Percentiles rank a stretch among this genome's conserved stretches.
These are phyloP conservation scores for Pisolithus orientalis DNA, from an alignment of 768 basidiomycete genomes.

Conservation along the genomic window DNA sequence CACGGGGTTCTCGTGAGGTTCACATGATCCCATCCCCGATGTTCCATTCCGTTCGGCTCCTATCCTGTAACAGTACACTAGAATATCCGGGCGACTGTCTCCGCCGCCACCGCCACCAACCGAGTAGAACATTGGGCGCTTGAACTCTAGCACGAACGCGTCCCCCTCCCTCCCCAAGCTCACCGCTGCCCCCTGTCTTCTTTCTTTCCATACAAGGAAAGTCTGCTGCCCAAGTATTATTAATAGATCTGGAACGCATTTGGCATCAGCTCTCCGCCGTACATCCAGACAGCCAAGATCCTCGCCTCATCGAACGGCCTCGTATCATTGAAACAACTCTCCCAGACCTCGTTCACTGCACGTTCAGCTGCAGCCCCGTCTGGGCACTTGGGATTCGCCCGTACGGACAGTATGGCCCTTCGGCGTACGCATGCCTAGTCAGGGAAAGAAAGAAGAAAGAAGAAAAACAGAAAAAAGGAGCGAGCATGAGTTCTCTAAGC, in stretches of 20 bases:
- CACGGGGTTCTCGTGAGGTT: too few species aligned
- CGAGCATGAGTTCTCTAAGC: neutral
- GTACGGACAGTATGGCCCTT: slow-evolving; percentile 77
- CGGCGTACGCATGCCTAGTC: slow-evolving; percentile 83
- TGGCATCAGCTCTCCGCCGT: neutral
- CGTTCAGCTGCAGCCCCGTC: slow-evolving; percentile 72
- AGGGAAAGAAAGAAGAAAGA: slow-evolving; percentile 6
- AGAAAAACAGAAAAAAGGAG: neutral
- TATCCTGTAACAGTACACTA: too few species aligned
- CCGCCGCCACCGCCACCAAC: too few species aligned
- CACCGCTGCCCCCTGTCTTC: neutral
- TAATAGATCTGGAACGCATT: slow-evolving; percentile 26
- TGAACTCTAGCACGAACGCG: too few species aligned
- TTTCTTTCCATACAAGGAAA: neutral
- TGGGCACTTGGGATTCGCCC: slow-evolving; percentile 74
- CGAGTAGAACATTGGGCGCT: too few species aligned
- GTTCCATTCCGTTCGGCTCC: too few species aligned
- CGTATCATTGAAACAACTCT: slow-evolving; percentile 92
- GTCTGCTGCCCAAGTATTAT: slow-evolving; percentile 5
- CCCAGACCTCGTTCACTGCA: slow-evolving; percentile 96
- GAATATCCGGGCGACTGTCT: too few species aligned
- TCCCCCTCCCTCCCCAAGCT: neutral
- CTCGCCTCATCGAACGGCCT: slow-evolving; percentile 93
- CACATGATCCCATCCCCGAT: too few species aligned
- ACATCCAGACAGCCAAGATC: neutral